Evolutionary conservation across 2,329 filamentous ascomycete species (phyloP).

Genomic region (Colletotrichum melonis): DNA sequence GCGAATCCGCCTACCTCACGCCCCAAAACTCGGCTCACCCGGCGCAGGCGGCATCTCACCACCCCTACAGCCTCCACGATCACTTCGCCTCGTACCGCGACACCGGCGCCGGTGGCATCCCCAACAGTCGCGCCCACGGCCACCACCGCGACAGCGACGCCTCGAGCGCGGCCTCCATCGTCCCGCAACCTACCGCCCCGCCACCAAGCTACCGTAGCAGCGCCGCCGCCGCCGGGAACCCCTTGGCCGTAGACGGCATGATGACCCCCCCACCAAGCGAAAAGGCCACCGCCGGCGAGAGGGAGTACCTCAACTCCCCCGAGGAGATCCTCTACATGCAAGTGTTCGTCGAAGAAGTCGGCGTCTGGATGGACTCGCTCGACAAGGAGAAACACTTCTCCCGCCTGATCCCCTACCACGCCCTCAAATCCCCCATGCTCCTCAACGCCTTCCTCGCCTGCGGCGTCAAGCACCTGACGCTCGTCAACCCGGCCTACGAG

Average conservation of each 20-base stretch:
- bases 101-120: background rate
- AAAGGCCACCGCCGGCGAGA: slow-evolving; percentile 48
- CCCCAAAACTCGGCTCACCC: slow-evolving; percentile 43
- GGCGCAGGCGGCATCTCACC: slow-evolving; percentile 40
- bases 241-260: slow-evolving; percentile 44
- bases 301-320: slow-evolving; percentile 76
- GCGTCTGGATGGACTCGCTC: slow-evolving; percentile 93
- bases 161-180: slow-evolving; percentile 52
- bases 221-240: slow-evolving; percentile 38
- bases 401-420: slow-evolving; percentile 83
- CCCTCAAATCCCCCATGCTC: slow-evolving; percentile 86
- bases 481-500: slow-evolving; percentile 75
- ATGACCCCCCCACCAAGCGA: slow-evolving; percentile 56
- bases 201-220: slow-evolving; percentile 41
- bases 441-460: slow-evolving; percentile 91
- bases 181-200: slow-evolving; percentile 48
- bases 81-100: slow-evolving; percentile 22
- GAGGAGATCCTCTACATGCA: slow-evolving; percentile 93
- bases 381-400: slow-evolving; percentile 90
- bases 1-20: slow-evolving; percentile 36
- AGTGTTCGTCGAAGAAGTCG: slow-evolving; percentile 90
- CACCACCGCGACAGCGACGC: slow-evolving; percentile 50
- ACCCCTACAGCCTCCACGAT: slow-evolving; percentile 20
- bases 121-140: slow-evolving; percentile 35
- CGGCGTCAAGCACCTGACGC: slow-evolving; percentile 82